Conservation (phyloP, 495 filamentous ascomycete genomes). For the Sordaria brevicollis region DNA sequence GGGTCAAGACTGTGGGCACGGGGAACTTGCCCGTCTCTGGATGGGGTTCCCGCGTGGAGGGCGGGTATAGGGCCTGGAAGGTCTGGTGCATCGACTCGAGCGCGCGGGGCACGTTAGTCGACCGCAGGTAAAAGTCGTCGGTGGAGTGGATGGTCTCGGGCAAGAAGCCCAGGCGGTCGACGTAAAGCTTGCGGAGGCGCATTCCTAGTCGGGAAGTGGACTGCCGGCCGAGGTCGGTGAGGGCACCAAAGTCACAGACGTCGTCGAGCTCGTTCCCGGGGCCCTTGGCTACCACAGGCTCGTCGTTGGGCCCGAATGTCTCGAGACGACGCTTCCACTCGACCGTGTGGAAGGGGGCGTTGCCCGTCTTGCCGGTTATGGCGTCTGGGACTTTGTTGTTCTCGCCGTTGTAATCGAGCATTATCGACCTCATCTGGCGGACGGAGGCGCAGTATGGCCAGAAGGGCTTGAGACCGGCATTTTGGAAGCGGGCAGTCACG, state of each 20-base stretch:
- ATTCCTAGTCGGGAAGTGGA: conserved; percentile 74
- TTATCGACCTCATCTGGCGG: conserved; percentile 57
- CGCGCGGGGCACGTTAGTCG: conserved; percentile 75
- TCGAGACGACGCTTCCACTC: conserved; percentile 75
- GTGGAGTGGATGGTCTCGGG: conserved; percentile 49
- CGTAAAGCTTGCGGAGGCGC: conserved; percentile 73
- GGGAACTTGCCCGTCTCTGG: conserved; percentile 39
- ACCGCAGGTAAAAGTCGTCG: conserved; percentile 72
- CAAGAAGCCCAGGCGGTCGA: conserved; percentile 80
- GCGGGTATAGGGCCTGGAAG: conserved; percentile 82
- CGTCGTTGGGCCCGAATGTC: conserved; percentile 63
- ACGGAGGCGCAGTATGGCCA: conserved; percentile 91
- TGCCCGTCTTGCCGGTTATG: neutral
- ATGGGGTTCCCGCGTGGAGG: conserved; percentile 43
- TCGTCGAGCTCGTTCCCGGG: conserved; percentile 59
- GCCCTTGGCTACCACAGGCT: conserved; percentile 55
- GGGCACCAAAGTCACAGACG: conserved; percentile 75
- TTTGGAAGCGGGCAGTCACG: conserved; percentile 77
- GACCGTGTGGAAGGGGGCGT: conserved; percentile 47
- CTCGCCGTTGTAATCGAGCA: conserved; percentile 36
- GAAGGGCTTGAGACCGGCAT: conserved; percentile 70
- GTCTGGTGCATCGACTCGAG: conserved; percentile 83
- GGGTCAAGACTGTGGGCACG: conserved; percentile 62
- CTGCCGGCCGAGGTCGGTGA: conserved; percentile 78
- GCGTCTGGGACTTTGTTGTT: neutral